Evolutionary conservation across 805 yeast genomes (phyloP).

Genomic region (Spencermartinsiella europaea): DNA sequence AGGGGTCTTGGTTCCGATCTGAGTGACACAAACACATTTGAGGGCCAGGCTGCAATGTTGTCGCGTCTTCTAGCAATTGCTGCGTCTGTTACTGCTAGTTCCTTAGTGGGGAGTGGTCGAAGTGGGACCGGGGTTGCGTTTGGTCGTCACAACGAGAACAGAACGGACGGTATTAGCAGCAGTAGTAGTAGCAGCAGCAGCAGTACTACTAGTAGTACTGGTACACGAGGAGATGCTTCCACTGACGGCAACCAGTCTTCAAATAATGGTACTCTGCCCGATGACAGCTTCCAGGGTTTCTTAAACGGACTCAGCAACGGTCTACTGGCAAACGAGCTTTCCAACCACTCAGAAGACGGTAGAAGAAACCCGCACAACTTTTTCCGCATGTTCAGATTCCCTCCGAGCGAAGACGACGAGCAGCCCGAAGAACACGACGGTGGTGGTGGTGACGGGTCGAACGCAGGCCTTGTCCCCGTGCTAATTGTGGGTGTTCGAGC

Average conservation of each 20-base stretch:
- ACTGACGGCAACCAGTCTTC: background rate
- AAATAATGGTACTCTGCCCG: slow-evolving; percentile 18
- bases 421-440: slow-evolving; percentile 26
- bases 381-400: slow-evolving; percentile 33
- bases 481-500: slow-evolving; percentile 47
- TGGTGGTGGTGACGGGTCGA: slow-evolving; percentile 4
- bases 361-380: slow-evolving; percentile 22
- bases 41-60: slow-evolving; percentile 39
- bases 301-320: slow-evolving; percentile 38
- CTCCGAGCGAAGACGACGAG: slow-evolving; percentile 12
- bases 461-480: slow-evolving; percentile 37
- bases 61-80: slow-evolving; percentile 42
- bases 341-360: slow-evolving; percentile 17
- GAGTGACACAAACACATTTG: slow-evolving; percentile 12
- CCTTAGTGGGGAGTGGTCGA: slow-evolving; percentile 32
- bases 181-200: background rate
- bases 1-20: background rate
- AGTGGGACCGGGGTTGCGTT: slow-evolving; percentile 13
- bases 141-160: slow-evolving; percentile 15
- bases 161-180: slow-evolving; percentile 8
- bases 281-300: slow-evolving; percentile 43
- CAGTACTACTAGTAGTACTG: background rate
- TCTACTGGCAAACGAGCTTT: slow-evolving; percentile 36
- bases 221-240: slow-evolving; percentile 16
- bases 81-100: slow-evolving; percentile 40